Percentiles rank a stretch among this genome's conserved stretches.
Evolutionary conservation across 139 green algal species (phyloP).

Genomic region (Chlorella sp.): DNA sequence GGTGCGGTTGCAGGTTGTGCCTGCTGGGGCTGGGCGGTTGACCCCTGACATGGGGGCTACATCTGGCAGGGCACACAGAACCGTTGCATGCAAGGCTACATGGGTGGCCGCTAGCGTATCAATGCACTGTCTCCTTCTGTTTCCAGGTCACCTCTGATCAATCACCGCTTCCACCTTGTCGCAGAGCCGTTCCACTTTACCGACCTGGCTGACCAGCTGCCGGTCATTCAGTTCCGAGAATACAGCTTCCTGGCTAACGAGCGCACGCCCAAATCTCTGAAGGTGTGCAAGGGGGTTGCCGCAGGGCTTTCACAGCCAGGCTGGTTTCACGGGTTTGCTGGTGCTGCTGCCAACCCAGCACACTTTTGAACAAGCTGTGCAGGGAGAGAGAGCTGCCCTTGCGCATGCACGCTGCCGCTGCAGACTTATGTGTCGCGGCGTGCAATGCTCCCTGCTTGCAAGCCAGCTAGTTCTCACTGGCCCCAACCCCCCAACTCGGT

Average conservation of each 20-base stretch:
- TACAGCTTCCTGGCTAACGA: constrained; percentile 46
- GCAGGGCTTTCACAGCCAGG: neutral
- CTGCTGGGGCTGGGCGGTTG: neutral
- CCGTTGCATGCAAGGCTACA: too few relatives aligned
- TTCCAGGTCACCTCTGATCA: neutral
- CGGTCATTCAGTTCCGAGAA: constrained; percentile 35
- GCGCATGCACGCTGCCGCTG: neutral
- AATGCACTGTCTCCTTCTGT: too few relatives aligned
- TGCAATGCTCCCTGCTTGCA: neutral
- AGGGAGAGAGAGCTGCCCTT: too few relatives aligned
- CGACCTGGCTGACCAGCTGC: neutral
- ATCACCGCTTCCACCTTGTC: too few relatives aligned
- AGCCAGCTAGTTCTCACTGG: too few relatives aligned
- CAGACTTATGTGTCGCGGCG: neutral
- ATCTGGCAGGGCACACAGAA: neutral
- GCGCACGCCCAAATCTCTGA: constrained; percentile 28
- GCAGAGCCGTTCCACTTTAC: constrained; percentile 21
- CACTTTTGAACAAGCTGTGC: neutral
- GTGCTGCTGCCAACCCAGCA: neutral
- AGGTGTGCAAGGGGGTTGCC: neutral
- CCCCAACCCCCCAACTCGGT: too few relatives aligned
- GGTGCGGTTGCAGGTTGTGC: neutral
- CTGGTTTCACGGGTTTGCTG: constrained; percentile 17
- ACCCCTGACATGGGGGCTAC: neutral
- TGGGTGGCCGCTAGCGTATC: too few relatives aligned